A percentile compares a stretch with the other conserved stretches of the same genome.
Evolutionary conservation across 768 basidiomycete species (phyloP).

Genomic region (Boletus eberwhitei): DNA sequence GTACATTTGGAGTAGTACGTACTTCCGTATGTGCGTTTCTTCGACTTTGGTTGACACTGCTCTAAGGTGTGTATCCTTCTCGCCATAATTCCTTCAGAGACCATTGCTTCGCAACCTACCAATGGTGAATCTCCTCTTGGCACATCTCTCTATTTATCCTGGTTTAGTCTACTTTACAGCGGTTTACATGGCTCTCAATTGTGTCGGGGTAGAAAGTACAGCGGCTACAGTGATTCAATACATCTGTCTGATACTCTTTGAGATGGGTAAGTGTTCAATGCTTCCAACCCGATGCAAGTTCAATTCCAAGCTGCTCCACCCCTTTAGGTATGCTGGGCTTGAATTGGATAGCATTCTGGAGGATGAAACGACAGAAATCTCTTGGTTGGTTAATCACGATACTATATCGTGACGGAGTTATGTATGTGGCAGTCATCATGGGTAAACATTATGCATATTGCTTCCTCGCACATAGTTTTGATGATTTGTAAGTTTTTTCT

Average conservation of each 20-base stretch:
- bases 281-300: background rate
- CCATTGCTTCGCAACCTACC: background rate
- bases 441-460: background rate
- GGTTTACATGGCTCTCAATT: slow-evolving; percentile 10
- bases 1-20: slow-evolving; percentile 9
- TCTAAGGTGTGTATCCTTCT: slow-evolving; percentile 5
- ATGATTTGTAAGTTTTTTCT: slow-evolving; percentile 11
- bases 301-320: background rate
- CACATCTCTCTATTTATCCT: background rate
- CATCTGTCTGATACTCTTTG: slow-evolving; percentile 13
- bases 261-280: slow-evolving; percentile 6
- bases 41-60: background rate
- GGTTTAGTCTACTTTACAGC: background rate
- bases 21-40: background rate
- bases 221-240: slow-evolving; percentile 8
- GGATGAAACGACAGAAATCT: slow-evolving; percentile 10
- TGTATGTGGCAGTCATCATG: slow-evolving; percentile 16
- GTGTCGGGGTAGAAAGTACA: slow-evolving; percentile 2
- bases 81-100: slow-evolving; percentile 8
- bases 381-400: slow-evolving; percentile 8
- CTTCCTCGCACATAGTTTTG: background rate
- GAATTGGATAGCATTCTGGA: slow-evolving; percentile 16
- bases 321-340: slow-evolving; percentile 15
- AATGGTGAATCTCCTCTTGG: background rate
- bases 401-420: slow-evolving; percentile 17